Evolutionary conservation across 2,329 filamentous ascomycete genomes (phyloP), one percentile per base, ranked within the genome.

Genomic region (Aureobasidium sp.): DNA sequence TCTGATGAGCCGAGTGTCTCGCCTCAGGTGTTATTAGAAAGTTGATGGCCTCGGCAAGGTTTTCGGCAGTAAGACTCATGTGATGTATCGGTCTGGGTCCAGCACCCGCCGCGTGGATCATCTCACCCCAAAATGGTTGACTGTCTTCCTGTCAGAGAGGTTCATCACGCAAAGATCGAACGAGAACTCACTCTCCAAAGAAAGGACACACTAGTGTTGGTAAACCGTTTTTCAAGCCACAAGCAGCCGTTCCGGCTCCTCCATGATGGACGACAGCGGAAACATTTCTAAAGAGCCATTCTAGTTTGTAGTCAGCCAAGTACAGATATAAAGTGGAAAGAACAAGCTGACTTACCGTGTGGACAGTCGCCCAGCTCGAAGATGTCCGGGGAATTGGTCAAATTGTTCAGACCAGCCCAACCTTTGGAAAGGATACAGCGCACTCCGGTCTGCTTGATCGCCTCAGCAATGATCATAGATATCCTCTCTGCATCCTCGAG

Each of bases 71-170:
- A 0, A 79, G 69, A 20, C 67, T 63, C 65, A 74, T 75, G 60
- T 75, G 70, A 1, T 74, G 72, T 6, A 77, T 72, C 0, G 76
- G 72, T n/a, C 70, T 55, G 10, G 75, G 76, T 2, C 77, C 77
- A 6, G 76, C 77, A n/a, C 76, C 76, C 2, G 75, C 75, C 29
- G 68, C 67, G 2, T 71, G 71, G 1, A 78, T 71, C 75, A 78
- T 78, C 12, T 71, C 67, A 12, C 74, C 76, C 77, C 77, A 79
- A 63, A 78, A 79, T n/a, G 75, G 75, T 65, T 79, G 77, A 66
- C 77, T 75, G n/a, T 0, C 4, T 20, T 6, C 1, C 12, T 13
- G 9, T 56, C 27, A 56, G 52, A 5, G 4, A 12, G n/a, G 9
- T 5, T 43, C 24, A 55, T 67, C 70, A 39, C 2, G 2, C 4